Percentiles rank a stretch among this genome's conserved stretches.
Conservation (phyloP, 768 basidiomycete genomes). For the Russula earlei region DNA sequence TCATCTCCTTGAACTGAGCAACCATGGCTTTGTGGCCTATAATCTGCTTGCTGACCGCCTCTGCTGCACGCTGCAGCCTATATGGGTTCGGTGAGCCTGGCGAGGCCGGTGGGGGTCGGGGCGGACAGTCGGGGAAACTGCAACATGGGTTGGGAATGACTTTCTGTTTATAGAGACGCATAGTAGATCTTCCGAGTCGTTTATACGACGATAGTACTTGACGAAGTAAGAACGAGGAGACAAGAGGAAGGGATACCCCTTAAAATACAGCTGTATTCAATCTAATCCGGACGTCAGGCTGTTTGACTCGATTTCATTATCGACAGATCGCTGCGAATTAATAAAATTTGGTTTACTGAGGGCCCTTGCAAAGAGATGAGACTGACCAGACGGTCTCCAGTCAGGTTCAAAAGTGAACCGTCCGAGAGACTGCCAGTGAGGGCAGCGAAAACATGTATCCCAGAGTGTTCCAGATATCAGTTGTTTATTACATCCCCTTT, state of each 20-base stretch:
- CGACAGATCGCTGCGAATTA: background rate
- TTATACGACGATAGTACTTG: conserved; percentile 8
- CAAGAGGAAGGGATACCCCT: background rate
- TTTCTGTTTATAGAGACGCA: conserved; percentile 14
- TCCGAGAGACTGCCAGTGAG: too few relatives aligned
- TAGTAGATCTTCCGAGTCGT: conserved; percentile 11
- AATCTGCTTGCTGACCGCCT: conserved; percentile 10
- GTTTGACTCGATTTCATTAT: background rate
- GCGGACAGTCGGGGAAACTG: background rate
- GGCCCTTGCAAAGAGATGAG: too few relatives aligned
- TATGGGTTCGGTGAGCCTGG: background rate
- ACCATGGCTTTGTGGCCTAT: conserved; percentile 10
- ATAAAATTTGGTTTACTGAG: too few relatives aligned
- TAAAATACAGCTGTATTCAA: background rate
- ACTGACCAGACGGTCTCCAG: too few relatives aligned
- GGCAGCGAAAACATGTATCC: too few relatives aligned
- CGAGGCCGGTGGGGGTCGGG: background rate
- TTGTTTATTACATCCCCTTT: too few relatives aligned
- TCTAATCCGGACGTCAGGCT: background rate
- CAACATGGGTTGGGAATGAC: background rate
- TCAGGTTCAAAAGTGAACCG: too few relatives aligned
- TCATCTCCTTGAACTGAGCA: conserved; percentile 8
- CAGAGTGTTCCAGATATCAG: too few relatives aligned
- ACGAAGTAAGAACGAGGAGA: conserved; percentile 5
- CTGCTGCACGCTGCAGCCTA: conserved; percentile 5